phyloP scores from a whole-genome alignment of 192 early-diverging fungal species.

The Chytriomyces hyalinus region DNA sequence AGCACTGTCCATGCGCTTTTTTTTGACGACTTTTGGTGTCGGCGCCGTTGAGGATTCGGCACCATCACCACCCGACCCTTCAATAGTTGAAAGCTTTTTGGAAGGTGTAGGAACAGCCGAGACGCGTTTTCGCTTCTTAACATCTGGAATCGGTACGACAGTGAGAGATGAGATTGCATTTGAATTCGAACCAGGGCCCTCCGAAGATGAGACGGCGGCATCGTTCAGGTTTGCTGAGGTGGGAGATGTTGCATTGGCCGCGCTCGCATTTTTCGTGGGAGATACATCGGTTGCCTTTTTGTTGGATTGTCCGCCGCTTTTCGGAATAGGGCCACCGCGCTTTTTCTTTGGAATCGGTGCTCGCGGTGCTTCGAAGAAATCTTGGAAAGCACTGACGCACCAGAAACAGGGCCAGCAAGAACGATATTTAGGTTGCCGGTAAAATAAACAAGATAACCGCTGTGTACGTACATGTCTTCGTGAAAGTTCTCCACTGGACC shows the following conservation, averaged over 20 bases:
- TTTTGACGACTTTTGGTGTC: neutral
- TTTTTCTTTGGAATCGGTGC: conserved; percentile 15
- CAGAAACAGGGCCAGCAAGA: neutral
- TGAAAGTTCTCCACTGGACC: conserved; percentile 51
- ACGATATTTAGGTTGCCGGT: neutral
- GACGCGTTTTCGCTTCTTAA: conserved; percentile 19
- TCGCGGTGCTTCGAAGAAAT: conserved; percentile 26
- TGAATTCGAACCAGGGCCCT: neutral
- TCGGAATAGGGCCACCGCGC: neutral
- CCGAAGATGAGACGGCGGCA: neutral
- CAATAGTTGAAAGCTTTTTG: neutral
- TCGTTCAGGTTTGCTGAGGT: neutral
- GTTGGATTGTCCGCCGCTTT: neutral
- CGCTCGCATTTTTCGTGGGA: conserved; percentile 5
- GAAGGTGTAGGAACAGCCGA: neutral
- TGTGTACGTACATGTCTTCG: conserved; percentile 40
- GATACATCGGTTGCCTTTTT: conserved; percentile 21
- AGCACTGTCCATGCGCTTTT: neutral
- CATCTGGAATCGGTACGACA: neutral
- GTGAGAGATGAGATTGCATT: neutral
- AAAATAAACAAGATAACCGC: conserved; percentile 16
- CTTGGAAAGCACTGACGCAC: conserved; percentile 1
- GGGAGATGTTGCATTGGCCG: neutral
- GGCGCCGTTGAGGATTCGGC: neutral
- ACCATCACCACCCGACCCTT: neutral